A percentile compares a stretch with the other conserved stretches of the same genome.
These are phyloP conservation scores for Inosperma sp. DNA, from an alignment of 768 basidiomycete species.

Conservation along the genomic window DNA sequence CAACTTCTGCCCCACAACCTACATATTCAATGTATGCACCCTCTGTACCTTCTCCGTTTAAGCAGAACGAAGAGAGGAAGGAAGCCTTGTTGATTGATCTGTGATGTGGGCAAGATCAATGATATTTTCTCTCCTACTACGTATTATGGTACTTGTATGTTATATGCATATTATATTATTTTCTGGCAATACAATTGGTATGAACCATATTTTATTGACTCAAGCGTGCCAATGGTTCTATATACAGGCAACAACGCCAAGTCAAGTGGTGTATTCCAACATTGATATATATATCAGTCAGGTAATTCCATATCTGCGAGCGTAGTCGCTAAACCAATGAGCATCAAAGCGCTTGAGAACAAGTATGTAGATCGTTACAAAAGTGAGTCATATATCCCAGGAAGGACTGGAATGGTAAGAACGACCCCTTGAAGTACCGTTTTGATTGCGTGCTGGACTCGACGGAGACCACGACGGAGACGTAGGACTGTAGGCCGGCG, in stretches of 20 bases:
- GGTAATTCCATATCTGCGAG: no score
- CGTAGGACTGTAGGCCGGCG: slow-evolving; percentile 81
- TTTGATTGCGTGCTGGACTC: slow-evolving; percentile 68
- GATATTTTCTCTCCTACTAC: not conserved
- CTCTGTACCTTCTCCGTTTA: slow-evolving; percentile 43
- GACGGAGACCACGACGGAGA: slow-evolving; percentile 82
- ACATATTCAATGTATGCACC: slow-evolving; percentile 46
- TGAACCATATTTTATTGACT: no score
- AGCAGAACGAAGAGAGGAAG: slow-evolving; percentile 63
- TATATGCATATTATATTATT: no score
- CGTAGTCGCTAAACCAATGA: no score
- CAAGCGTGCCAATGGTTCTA: no score
- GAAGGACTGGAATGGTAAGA: slow-evolving; percentile 49
- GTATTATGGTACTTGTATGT: not conserved
- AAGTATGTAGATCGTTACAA: no score
- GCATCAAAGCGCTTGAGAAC: no score
- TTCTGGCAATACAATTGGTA: no score
- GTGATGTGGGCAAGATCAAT: slow-evolving; percentile 18
- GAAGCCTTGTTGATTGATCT: slow-evolving; percentile 54
- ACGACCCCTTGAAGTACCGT: slow-evolving; percentile 39
- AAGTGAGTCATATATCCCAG: no score
- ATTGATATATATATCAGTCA: no score
- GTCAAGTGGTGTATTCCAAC: no score
- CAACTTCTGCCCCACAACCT: slow-evolving; percentile 53
- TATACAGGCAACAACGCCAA: no score